phyloP scores from a whole-genome alignment of 805 yeast genomes.

The Candida rishiriensis region DNA sequence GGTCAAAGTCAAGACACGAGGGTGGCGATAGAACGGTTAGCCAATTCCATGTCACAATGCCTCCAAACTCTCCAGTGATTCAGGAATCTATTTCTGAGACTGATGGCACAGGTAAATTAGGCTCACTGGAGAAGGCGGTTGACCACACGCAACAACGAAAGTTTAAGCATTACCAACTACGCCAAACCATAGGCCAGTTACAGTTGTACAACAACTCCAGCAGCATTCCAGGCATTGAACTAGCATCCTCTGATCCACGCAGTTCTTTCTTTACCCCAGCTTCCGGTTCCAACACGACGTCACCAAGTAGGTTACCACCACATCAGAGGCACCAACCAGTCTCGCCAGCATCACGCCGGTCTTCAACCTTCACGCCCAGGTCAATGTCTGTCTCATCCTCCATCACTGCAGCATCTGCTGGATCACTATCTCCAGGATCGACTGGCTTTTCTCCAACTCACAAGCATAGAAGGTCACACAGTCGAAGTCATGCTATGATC shows the following conservation, averaged over 20 bases:
- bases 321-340: slow-evolving; percentile 1
- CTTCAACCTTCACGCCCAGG: slow-evolving; percentile 2
- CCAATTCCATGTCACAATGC: too few relatives aligned
- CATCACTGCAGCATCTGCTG: neutral
- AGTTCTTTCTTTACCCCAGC: too few relatives aligned
- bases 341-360: neutral
- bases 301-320: neutral
- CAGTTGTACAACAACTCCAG: too few relatives aligned
- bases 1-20: too few relatives aligned
- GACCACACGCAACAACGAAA: slow-evolving; percentile 4
- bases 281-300: neutral
- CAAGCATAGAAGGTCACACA: neutral
- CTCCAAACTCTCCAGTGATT: slow-evolving; percentile 12
- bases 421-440: neutral
- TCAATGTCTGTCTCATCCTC: neutral
- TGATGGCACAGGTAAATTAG: neutral
- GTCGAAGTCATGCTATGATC: neutral
- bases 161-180: slow-evolving; percentile 1
- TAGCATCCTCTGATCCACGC: too few relatives aligned
- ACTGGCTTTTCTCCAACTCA: neutral
- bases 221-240: too few relatives aligned
- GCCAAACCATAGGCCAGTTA: too few relatives aligned
- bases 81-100: slow-evolving; percentile 7
- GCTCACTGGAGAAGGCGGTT: too few relatives aligned
- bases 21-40: too few relatives aligned